phyloP scores from a whole-genome alignment of 2,329 filamentous ascomycete species.

The Neonectria punicea region DNA sequence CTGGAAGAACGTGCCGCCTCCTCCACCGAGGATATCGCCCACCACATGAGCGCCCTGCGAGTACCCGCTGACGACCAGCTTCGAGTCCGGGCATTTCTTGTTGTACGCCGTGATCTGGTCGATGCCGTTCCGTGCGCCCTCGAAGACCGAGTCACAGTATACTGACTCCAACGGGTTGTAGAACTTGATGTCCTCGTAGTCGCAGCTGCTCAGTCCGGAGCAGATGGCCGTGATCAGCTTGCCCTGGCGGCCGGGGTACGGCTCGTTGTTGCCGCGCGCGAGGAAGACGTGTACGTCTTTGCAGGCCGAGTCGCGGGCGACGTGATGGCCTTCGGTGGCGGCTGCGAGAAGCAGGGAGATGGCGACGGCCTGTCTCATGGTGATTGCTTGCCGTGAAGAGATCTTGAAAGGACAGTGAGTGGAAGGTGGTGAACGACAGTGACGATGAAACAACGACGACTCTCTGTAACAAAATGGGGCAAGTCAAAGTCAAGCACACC shows the following conservation, averaged over 20 bases:
- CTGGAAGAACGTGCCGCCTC: conserved; percentile 48
- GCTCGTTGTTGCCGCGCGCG: conserved; percentile 44
- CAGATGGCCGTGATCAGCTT: conserved; percentile 44
- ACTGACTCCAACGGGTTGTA: conserved; percentile 42
- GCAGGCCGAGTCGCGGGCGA: conserved; percentile 31
- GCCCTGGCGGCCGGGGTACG: conserved; percentile 45
- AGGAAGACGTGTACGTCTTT: conserved; percentile 45
- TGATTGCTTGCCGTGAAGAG: background rate
- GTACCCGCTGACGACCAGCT: conserved; percentile 55
- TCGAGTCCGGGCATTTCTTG: conserved; percentile 51
- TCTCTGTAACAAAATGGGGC: conserved; percentile 4
- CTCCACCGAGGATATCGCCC: conserved; percentile 50
- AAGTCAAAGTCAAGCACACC: background rate
- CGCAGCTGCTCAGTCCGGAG: conserved; percentile 41
- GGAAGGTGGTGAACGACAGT: background rate
- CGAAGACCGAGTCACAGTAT: conserved; percentile 51
- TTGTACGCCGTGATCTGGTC: conserved; percentile 53
- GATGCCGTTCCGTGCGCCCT: conserved; percentile 49
- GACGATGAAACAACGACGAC: conserved; percentile 6
- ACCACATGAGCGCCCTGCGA: conserved; percentile 54
- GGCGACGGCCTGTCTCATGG: conserved; percentile 17
- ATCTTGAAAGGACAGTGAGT: background rate
- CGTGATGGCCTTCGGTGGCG: conserved; percentile 2
- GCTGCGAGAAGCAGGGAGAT: conserved; percentile 21
- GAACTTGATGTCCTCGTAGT: conserved; percentile 48